Evolutionary conservation across 73 alveolate genomes (phyloP), one percentile per base, ranked within the genome.

Genomic region (Diophrys appendiculata): DNA sequence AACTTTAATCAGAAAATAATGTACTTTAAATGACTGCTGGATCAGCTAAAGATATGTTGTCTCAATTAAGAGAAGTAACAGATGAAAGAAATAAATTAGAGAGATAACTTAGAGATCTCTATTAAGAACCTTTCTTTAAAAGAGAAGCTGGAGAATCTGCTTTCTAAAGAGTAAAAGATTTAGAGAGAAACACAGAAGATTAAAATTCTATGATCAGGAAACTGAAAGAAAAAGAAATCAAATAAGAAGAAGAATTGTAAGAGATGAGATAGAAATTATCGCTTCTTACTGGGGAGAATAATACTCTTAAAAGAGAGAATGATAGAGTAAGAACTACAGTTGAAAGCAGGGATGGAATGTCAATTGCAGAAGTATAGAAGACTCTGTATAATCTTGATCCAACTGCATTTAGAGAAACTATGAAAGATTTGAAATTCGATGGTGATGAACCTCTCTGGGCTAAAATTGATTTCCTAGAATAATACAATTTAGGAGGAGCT

Each of bases 361-460:
- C n/a, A n/a, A n/a, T 67, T 67, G 76, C 14, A 67, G 72, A 72
- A n/a, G 56, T 75, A 64, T 34, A 60, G 65, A 75, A 31, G 25
- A 33, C 83, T 26, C 64, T 84, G 0, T 73, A 54, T 35, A 77
- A 56, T n/a, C 35, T 84, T 68, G 92, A 84, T 69, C 92, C 92
- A 8, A 31, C 88, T 28, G 73, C 31, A 34, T 84, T 84, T 80
- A 76, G 92, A 68, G 73, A 78, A 18, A 83, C 81, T 11, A 85
- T 85, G 93, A 81, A 85, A 43, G 73, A 77, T 27, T 54, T 92
- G 55, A 65, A 70, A 11, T 85, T 78, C 72, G 88, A 85, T 67
- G 93, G 93, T 1, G 93, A 85, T 0, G 93, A 92, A 71, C 97
- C 97, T 25, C 78, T 93, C 28, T 92, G 98, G 98, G 90, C 95